Evolutionary conservation across 495 filamentous ascomycete species (phyloP), one percentile per base, ranked within the genome.

Genomic region (Niebla homalea): DNA sequence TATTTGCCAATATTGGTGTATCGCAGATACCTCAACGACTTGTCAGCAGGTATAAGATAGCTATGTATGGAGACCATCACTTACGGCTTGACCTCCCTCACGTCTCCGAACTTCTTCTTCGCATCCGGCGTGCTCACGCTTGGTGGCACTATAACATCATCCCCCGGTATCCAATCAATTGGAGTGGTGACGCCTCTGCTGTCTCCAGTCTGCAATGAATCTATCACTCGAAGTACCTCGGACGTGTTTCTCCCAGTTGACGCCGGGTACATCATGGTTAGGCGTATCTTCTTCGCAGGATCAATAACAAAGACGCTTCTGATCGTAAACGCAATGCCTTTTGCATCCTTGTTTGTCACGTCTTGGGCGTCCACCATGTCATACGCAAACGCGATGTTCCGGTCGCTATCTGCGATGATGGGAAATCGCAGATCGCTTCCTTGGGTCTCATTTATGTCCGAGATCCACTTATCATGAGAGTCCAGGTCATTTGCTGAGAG

Each of bases 251-350:
- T 62, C 35, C 81, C 81, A 12, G 77, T 80, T 16, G 70, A 74
- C 29, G 79, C 79, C 19, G 81, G 81, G 62, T 85, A 85, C 65
- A 76, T 71, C 77, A 83, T 79, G 20, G 71, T 79, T 57, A 81
- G 63, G 25, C 76, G 74, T 59, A 85, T 80, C 70, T 80, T 83
- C 71, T 84, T 83, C 53, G 62, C 53, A 22, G 81, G 80, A 61
- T 84, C 81, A 57, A 85, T 83, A 56, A 85, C 71, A 62, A 82
- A 83, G 42, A 84, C 78, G 36, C 74, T 75, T 51, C 81, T 77
- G 57, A 85, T 83, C 42, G 80, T 84, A 56, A 82, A 78, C 4
- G 79, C 73, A 48, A 79, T 71, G 37, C 75, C 74, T 67, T 77
- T 77, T 48, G 69, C 57, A 52, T 72, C 71, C 37, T 77, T 67